Percentiles rank a stretch among this genome's conserved stretches.
These are phyloP conservation scores for Trichoderma atrobrunneum DNA, from an alignment of 2,329 filamentous ascomycete genomes.

Conservation along the genomic window DNA sequence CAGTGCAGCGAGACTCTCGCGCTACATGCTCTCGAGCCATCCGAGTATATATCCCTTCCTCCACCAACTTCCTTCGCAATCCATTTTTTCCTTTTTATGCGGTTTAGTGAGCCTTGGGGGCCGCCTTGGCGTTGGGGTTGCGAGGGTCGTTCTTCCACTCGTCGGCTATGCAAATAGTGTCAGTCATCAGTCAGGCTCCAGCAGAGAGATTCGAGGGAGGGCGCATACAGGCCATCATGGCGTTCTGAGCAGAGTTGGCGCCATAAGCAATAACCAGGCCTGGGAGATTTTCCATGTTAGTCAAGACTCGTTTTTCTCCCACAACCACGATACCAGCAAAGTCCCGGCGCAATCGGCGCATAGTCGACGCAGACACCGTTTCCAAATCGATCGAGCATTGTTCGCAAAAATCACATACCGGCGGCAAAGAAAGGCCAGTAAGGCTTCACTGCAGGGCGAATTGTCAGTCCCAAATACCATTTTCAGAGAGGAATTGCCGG, in stretches of 20 bases:
- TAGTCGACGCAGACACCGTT: background rate
- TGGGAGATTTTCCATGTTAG: conserved; percentile 37
- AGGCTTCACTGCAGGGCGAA: conserved; percentile 66
- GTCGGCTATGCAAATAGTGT: conserved; percentile 58
- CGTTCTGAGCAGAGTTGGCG: conserved; percentile 77
- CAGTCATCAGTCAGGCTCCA: conserved; percentile 21
- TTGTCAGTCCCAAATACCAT: conserved; percentile 25
- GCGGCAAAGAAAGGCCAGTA: conserved; percentile 92
- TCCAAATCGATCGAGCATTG: background rate
- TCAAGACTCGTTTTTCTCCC: conserved; percentile 15
- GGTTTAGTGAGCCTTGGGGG: conserved; percentile 44
- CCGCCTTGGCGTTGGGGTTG: conserved; percentile 64
- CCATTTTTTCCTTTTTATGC: conserved; percentile 10
- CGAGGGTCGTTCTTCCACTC: conserved; percentile 97
- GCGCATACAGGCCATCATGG: conserved; percentile 70
- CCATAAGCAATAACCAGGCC: conserved; percentile 87
- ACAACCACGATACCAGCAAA: background rate
- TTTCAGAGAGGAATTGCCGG: conserved; percentile 20
- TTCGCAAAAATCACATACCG: conserved; percentile 61
- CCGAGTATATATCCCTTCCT: conserved; percentile 29
- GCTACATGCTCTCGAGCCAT: conserved; percentile 25
- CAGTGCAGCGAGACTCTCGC: conserved; percentile 27
- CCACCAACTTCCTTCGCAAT: conserved; percentile 23
- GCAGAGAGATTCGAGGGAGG: conserved; percentile 6
- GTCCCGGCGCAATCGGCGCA: conserved; percentile 1